phyloP scores from a whole-genome alignment of 2,329 filamentous ascomycete genomes.

The Pseudogymnoascus sp. region DNA sequence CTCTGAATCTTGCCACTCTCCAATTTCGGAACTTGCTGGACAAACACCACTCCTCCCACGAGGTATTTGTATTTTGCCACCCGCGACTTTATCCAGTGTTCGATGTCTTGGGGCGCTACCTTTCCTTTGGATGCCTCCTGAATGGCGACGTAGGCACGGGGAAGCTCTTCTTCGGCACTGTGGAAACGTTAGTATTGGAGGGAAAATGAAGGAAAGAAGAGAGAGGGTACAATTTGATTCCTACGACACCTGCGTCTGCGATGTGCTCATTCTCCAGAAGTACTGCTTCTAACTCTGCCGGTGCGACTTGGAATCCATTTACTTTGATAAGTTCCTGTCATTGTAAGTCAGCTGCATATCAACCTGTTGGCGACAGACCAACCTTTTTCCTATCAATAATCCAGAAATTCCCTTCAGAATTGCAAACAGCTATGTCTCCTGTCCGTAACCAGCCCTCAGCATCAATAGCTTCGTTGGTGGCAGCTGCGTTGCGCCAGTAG shows the following conservation, averaged over 20 bases:
- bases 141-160: constrained; percentile 43
- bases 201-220: neutral
- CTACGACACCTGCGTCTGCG: constrained; percentile 46
- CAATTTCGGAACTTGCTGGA: constrained; percentile 48
- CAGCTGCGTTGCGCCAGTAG: constrained; percentile 49
- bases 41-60: constrained; percentile 43
- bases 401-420: constrained; percentile 39
- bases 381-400: constrained; percentile 46
- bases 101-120: constrained; percentile 43
- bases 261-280: constrained; percentile 43
- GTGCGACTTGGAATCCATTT: constrained; percentile 51
- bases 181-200: neutral
- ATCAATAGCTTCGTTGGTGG: constrained; percentile 42
- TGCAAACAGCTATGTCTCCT: constrained; percentile 45
- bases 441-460: constrained; percentile 49
- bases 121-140: constrained; percentile 37
- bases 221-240: constrained; percentile 32
- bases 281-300: constrained; percentile 46
- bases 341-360: neutral
- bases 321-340: constrained; percentile 47
- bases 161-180: constrained; percentile 38
- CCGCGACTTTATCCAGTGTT: constrained; percentile 35
- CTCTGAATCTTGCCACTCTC: constrained; percentile 50
- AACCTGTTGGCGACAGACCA: neutral
- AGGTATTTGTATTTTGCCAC: constrained; percentile 45